A percentile compares a stretch with the other conserved stretches of the same genome.
These are phyloP conservation scores for Saururus chinensis DNA, from an alignment of 164 flowering plant species.

Conservation along the genomic window DNA sequence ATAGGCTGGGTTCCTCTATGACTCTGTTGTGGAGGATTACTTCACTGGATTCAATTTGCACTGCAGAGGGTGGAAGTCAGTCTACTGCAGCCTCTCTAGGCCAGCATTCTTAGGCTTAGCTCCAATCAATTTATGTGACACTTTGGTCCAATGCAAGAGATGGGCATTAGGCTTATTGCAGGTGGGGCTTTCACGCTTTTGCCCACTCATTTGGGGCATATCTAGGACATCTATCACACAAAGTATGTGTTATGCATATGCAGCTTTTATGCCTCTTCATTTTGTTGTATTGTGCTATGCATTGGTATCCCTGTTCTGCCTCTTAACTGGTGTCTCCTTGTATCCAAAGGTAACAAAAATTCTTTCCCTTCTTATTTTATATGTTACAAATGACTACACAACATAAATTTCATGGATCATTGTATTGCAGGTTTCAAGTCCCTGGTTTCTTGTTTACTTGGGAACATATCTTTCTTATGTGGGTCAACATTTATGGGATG, in stretches of 20 bases:
- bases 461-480: too few species aligned
- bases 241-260: slow-evolving; percentile 9
- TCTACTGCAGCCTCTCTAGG: slow-evolving; percentile 3
- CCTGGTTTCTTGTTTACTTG: too few species aligned
- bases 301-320: slow-evolving; percentile 12
- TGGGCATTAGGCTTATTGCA: slow-evolving; percentile 16
- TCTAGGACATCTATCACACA: slow-evolving; percentile 8
- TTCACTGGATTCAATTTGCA: too few species aligned
- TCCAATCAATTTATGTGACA: slow-evolving; percentile 8
- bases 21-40: too few species aligned
- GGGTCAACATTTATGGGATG: too few species aligned
- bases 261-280: slow-evolving; percentile 3
- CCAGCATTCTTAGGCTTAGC: slow-evolving; percentile 14
- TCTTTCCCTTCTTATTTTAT: too few species aligned
- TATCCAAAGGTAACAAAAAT: slow-evolving; percentile 15
- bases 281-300: slow-evolving; percentile 6
- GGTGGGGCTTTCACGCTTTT: slow-evolving; percentile 16
- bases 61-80: too few species aligned
- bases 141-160: too few species aligned
- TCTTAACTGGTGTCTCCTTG: slow-evolving; percentile 11
- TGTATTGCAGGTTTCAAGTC: too few species aligned
- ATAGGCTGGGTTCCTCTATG: slow-evolving; percentile 7
- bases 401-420: too few species aligned
- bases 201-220: slow-evolving; percentile 20
- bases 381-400: too few species aligned